Base-by-base conservation (phyloP, 345 rosid species). In the Trapa incisa region DNA sequence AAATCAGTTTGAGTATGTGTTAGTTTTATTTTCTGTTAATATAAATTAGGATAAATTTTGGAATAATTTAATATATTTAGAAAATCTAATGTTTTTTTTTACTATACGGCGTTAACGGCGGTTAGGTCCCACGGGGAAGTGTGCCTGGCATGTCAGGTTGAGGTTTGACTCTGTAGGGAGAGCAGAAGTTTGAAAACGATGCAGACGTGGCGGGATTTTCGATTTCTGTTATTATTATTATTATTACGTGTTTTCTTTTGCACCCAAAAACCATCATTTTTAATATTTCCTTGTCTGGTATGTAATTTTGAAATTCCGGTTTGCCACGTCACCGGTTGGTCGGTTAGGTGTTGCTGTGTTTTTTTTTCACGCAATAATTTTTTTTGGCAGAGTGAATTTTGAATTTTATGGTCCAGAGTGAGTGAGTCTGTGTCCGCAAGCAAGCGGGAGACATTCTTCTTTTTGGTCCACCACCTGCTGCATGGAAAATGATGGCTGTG, bases 161-260 rank as follows among this genome's bases (percentile, higher is more conserved):
- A 68, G 16, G 58, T 61, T 68, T 47, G 71, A 68, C 65, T 35
- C 71, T 65, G 58, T 61, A 45, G 37, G 45, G 54, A 16, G 65
- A 43, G 67, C 10, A 16, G 12, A 33, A 50, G 35, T 33, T 64
- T 39, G 67, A 64, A 39, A 38, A 47, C 65, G 66, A 32, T 15
- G 39, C 41, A 68, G 71, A 61, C 71, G 71, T 61, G 33, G 42
- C 13, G 53, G 43, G 50, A 11, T 22, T 58, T 33, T 2, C n/a
- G 8, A n/a, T 56, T 54, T 68, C 47, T 15, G 54, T 22, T 22
- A 22, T 22, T 22, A 22, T 22, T 22, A 22, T 22, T 22, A 22
- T 22, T 15, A 43, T 29, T 68, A 22, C 33, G 12, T 56, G 22
- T 56, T 33, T 39, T 17, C 50, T 7, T 9, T 22, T 17, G 29